Evolutionary conservation across 257 asterid species (phyloP), one percentile per base, ranked within the genome.

Genomic region (Plantago ovata): DNA sequence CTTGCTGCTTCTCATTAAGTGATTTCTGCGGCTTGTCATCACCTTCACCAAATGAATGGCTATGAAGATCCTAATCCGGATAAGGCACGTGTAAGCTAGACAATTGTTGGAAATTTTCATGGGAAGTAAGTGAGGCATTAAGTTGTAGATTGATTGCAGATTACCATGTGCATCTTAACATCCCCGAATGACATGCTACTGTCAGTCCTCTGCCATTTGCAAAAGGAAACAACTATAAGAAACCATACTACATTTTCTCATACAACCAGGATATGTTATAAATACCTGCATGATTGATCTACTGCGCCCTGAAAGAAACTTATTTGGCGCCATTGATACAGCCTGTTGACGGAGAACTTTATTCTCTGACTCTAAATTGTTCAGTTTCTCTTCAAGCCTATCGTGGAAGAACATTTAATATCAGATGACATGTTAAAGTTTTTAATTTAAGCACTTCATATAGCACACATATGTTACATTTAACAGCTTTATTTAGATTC

Each of bases 281-380:
- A 61, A 38, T 84, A 93, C 99, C 97, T 86, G 97, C 60, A 93
- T 69, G 75, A 84, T 79, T 53, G 99, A 89, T 79, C 96, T 89
- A 54, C 97, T 84, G 71, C 97, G 93, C 53, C 98, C 96, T 48
- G 99, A 86, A 53, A 93, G 96, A 70, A 82, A 84, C 75, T 86
- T 93, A 74, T 86, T 89, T 49, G 99, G 97, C 49, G 95, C 87
- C 59, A 93, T 81, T 63, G 97, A 89, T 68, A 93, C 89, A 50
- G 97, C 91, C 63, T 93, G 99, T 75, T 93, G 99, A 69, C 99
- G 97, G 70, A 93, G 85, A 82, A 93, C 97, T 89, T 93, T 89
- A 67, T 84, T 93, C 74, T 93, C 99, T 1, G 96, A 89, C 76
- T 93, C 99, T 51, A 84, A 71, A 70, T 93, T 89, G 68, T 67